These are phyloP conservation scores for Letharia lupina DNA, from an alignment of 495 filamentous ascomycete species.

Conservation along the genomic window DNA sequence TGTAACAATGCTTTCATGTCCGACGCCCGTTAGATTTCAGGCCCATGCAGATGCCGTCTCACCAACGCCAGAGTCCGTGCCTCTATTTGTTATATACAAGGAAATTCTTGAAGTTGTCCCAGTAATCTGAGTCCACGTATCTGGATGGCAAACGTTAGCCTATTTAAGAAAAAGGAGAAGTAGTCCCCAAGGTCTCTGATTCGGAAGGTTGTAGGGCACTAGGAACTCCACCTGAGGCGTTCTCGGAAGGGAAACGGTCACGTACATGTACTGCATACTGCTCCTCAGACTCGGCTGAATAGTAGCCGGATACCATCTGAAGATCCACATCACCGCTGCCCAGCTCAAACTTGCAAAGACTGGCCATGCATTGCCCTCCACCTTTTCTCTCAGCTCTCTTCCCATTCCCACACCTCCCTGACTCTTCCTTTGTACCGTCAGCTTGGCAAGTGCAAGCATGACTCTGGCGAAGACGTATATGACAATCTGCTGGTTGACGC, in stretches of 20 bases:
- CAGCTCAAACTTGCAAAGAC: slow-evolving; percentile 83
- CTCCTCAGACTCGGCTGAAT: slow-evolving; percentile 83
- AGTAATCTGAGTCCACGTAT: slow-evolving; percentile 66
- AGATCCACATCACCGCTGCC: slow-evolving; percentile 92
- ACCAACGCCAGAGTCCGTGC: neutral
- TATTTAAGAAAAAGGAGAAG: neutral
- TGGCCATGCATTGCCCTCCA: slow-evolving; percentile 73
- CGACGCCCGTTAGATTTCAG: neutral
- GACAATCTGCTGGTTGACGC: slow-evolving; percentile 93
- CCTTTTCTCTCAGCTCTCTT: slow-evolving; percentile 37
- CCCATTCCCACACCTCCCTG: slow-evolving; percentile 37
- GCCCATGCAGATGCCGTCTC: neutral
- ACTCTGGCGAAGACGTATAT: slow-evolving; percentile 96
- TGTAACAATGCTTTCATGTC: neutral
- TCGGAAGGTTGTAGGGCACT: slow-evolving; percentile 3
- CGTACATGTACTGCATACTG: slow-evolving; percentile 98
- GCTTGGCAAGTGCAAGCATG: slow-evolving; percentile 69
- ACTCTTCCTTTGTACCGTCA: slow-evolving; percentile 58
- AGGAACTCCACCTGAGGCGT: neutral
- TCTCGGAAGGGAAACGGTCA: slow-evolving; percentile 22
- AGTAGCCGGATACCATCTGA: slow-evolving; percentile 81
- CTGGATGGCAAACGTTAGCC: slow-evolving; percentile 29
- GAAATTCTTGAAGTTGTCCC: slow-evolving; percentile 73
- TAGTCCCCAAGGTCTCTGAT: slow-evolving; percentile 22
- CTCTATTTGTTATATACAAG: slow-evolving; percentile 74